These are phyloP conservation scores for Cnidoscolus chayamansa DNA, from an alignment of 441 rosid species.

Conservation along the genomic window DNA sequence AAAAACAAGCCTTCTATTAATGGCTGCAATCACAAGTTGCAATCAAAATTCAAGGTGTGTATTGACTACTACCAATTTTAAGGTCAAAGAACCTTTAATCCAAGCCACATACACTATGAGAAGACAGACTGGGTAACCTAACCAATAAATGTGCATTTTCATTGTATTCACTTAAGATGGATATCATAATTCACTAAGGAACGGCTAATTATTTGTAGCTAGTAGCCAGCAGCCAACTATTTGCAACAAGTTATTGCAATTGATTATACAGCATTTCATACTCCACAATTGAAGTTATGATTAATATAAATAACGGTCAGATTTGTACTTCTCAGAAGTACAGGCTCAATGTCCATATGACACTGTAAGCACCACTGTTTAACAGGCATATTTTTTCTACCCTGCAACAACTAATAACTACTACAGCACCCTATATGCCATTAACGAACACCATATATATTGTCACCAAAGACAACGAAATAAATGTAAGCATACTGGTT, in stretches of 20 bases:
- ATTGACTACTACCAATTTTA: neutral
- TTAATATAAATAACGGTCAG: too few species aligned
- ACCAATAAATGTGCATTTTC: too few species aligned
- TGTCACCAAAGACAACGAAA: neutral
- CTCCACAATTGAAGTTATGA: too few species aligned
- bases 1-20: neutral
- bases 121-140: too few species aligned
- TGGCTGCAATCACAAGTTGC: neutral
- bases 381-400: neutral
- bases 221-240: too few species aligned
- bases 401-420: neutral
- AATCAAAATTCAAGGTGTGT: neutral
- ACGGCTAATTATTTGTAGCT: too few species aligned
- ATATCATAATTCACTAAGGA: too few species aligned
- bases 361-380: neutral
- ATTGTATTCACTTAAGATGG: too few species aligned
- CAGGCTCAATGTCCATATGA: neutral
- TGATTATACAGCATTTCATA: too few species aligned
- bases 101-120: neutral
- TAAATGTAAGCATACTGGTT: conserved; percentile 51
- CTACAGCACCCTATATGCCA: neutral
- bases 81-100: neutral
- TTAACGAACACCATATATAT: neutral
- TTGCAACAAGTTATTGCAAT: too few species aligned
- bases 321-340: neutral